Base-by-base conservation (phyloP, 2,329 filamentous ascomycete species). In the Scytalidium lignicola region DNA sequence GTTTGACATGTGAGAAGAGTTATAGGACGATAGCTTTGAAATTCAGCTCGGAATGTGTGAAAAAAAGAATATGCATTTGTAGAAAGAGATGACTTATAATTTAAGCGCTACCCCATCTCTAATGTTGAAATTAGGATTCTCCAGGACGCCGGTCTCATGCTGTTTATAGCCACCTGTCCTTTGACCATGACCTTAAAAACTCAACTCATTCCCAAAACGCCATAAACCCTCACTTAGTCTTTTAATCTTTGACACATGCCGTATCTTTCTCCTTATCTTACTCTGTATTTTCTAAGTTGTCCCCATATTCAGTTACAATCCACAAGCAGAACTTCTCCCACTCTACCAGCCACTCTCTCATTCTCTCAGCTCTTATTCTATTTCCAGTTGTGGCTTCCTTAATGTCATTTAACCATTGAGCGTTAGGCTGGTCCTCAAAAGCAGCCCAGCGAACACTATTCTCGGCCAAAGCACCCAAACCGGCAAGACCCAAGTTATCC, bases 251-350 rank as follows among this genome's bases (percentile, higher is more conserved):
- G 26, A 39, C 46, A 57, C 54, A 21, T 57, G 41, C 9, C 26
- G 39, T 10, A 43, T 51, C 22, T 57, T 55, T 45, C 40, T 46
- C 46, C 46, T 52, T 41, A 56, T 50, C 21, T 54, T 53, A 10
- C 42, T 47, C 46, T 4, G 58, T 39, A 44, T 57, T 55, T 19
- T 56, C 55, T 2, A 43, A 54, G 42, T 60, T 73, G 55, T 76
- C 73, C 37, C 62, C 79, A 71, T 79, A 95, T 69, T 95, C 88
- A 32, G 83, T 75, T 9, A 96, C 86, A 41, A 97, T 76, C 90
- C 90, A 96, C 47, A 90, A 76, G 63, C 91, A 97, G 64, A 93
- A 97, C 62, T 81, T 78, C 72, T 97, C 92, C 82, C 91, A 97
- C 57, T 88, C 81, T 29, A 81, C 70, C 44, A 80, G 79, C 89